A percentile compares a stretch with the other conserved stretches of the same genome.
These are phyloP conservation scores for Bromus sterilis DNA, from an alignment of 176 grass and related monocot genomes.

Conservation along the genomic window DNA sequence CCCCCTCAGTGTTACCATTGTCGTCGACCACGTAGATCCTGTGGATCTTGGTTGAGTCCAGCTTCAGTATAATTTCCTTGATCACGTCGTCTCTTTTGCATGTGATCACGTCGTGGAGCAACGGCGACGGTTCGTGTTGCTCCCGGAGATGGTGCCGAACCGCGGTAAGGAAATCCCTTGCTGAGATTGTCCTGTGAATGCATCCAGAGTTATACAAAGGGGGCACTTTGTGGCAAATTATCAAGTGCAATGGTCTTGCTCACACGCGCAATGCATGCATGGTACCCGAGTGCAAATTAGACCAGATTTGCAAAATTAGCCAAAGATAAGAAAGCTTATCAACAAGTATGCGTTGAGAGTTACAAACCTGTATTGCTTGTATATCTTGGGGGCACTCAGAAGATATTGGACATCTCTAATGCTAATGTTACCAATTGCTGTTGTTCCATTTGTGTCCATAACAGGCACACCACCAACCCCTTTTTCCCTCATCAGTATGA, in stretches of 20 bases:
- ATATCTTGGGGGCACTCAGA: conserved; percentile 85
- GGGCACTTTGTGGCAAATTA: not conserved
- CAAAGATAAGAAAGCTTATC: not conserved
- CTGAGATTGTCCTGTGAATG: conserved; percentile 66
- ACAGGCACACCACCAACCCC: conserved; percentile 90
- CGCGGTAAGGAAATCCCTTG: conserved; percentile 60
- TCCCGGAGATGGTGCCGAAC: conserved; percentile 64
- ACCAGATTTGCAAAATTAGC: not conserved
- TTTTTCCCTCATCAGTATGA: conserved; percentile 83
- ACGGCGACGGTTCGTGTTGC: conserved; percentile 55
- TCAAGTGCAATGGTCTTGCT: not conserved
- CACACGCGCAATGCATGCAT: not conserved
- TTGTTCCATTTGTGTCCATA: conserved; percentile 57
- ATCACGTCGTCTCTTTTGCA: conserved; percentile 56
- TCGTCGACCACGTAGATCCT: conserved; percentile 69
- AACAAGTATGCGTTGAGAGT: not conserved
- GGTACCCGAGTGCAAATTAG: not conserved
- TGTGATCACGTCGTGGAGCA: conserved; percentile 51
- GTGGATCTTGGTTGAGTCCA: conserved; percentile 81
- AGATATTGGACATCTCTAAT: conserved; percentile 99
- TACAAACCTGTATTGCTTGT: conserved; percentile 86
- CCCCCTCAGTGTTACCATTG: conserved; percentile 50
- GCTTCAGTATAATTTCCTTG: conserved; percentile 77
- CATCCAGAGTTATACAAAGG: not conserved
- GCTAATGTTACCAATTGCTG: conserved; percentile 85